These are phyloP conservation scores for Fusarium anguioides DNA, from an alignment of 2,329 filamentous ascomycete genomes.

Conservation along the genomic window DNA sequence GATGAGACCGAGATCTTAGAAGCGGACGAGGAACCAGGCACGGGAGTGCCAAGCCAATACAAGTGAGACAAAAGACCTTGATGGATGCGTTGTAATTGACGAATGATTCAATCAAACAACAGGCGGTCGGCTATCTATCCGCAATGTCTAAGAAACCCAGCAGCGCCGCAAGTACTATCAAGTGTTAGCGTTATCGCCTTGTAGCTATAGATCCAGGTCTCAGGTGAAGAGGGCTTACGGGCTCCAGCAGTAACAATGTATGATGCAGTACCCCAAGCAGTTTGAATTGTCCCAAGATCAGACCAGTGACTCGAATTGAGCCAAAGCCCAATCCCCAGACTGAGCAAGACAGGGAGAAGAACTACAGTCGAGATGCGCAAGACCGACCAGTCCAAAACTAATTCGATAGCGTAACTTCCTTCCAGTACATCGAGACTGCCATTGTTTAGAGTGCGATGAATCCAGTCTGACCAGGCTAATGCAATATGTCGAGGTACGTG, in stretches of 20 bases:
- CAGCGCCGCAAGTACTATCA: not conserved
- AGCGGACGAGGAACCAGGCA: not conserved
- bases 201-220: no score
- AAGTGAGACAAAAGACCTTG: no score
- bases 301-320: not conserved
- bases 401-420: not conserved
- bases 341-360: not conserved
- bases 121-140: not conserved
- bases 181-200: not conserved
- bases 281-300: not conserved
- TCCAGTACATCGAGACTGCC: accelerated
- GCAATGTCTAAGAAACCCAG: not conserved
- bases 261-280: not conserved
- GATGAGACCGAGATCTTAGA: not conserved
- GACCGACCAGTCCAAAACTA: not conserved
- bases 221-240: not conserved
- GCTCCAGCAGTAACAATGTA: not conserved
- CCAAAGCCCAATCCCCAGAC: not conserved
- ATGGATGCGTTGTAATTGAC: not conserved
- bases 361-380: not conserved
- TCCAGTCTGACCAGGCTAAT: not conserved
- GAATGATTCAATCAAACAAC: not conserved
- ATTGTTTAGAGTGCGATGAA: not conserved
- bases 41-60: not conserved
- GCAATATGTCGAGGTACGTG: not conserved